Evolutionary conservation across 441 rosid species (phyloP).

Genomic region (Populus hybrid): DNA sequence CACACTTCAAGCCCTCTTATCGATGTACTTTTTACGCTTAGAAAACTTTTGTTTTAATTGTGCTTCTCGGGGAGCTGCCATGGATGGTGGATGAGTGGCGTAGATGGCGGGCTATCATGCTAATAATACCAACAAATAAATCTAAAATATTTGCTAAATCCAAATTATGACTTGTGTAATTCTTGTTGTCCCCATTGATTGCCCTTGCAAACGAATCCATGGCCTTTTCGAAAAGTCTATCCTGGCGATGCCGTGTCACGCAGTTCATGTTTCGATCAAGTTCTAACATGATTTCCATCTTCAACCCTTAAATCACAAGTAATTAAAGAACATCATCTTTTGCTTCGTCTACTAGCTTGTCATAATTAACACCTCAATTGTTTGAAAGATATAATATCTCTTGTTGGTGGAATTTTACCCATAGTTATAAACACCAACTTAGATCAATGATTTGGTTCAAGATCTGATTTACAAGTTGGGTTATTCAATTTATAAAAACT

Average conservation of each 20-base stretch:
- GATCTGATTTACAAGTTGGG: no score
- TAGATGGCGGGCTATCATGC: constrained; percentile 7
- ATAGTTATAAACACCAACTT: no score
- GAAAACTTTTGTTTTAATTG: neutral
- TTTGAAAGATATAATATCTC: no score
- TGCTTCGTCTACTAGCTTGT: neutral
- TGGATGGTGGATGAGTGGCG: neutral
- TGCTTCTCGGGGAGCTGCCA: constrained; percentile 2
- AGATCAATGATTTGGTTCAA: rapidly evolving
- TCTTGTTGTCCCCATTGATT: neutral
- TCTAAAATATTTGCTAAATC: neutral
- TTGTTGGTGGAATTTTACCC: no score
- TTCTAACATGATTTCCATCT: neutral
- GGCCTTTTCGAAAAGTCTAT: neutral
- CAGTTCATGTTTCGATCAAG: neutral
- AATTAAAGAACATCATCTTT: neutral
- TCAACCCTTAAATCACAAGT: neutral
- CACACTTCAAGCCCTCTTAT: neutral
- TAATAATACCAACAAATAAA: neutral
- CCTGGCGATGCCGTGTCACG: neutral
- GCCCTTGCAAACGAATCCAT: neutral
- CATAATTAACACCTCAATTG: neutral
- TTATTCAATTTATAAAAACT: no score
- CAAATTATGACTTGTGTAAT: neutral
- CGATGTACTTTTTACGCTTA: neutral